phyloP scores from a whole-genome alignment of 176 grass and related monocot species.

The Hyparrhenia diplandra region DNA sequence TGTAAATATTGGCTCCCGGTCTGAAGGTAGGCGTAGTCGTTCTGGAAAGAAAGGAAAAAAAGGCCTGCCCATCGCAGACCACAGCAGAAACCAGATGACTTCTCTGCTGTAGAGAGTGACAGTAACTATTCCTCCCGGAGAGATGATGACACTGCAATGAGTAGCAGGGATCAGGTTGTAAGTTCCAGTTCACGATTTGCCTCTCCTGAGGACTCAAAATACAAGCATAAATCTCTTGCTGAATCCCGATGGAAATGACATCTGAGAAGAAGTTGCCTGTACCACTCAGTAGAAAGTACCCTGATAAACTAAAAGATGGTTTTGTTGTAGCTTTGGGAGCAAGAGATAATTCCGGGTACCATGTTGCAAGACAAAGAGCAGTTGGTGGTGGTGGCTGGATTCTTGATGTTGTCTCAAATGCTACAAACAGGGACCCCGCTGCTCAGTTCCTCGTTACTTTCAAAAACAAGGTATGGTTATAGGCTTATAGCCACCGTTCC shows the following conservation, averaged over 20 bases:
- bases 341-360: slow-evolving; percentile 65
- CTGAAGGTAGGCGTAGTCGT: slow-evolving; percentile 69
- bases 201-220: slow-evolving; percentile 82
- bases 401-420: slow-evolving; percentile 79
- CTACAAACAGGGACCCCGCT: slow-evolving; percentile 90
- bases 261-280: slow-evolving; percentile 42
- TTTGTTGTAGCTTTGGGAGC: slow-evolving; percentile 72
- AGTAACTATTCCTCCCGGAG: slow-evolving; percentile 47
- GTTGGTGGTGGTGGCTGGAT: slow-evolving; percentile 79
- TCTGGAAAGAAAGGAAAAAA: slow-evolving; percentile 97
- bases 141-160: slow-evolving; percentile 76
- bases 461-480: slow-evolving; percentile 61
- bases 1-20: slow-evolving; percentile 47
- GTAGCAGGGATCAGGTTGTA: slow-evolving; percentile 70
- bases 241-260: slow-evolving; percentile 72
- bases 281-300: slow-evolving; percentile 36
- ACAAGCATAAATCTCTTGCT: slow-evolving; percentile 57
- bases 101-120: slow-evolving; percentile 68
- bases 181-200: slow-evolving; percentile 96
- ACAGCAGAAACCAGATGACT: slow-evolving; percentile 69
- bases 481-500: background rate
- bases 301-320: slow-evolving; percentile 78
- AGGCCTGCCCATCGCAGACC: slow-evolving; percentile 74
- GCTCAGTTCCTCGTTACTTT: slow-evolving; percentile 87
- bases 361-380: slow-evolving; percentile 71